Percentiles rank a stretch among this genome's conserved stretches.
Evolutionary conservation across 2,329 filamentous ascomycete species (phyloP).

Genomic region (Colletotrichum graminicola): DNA sequence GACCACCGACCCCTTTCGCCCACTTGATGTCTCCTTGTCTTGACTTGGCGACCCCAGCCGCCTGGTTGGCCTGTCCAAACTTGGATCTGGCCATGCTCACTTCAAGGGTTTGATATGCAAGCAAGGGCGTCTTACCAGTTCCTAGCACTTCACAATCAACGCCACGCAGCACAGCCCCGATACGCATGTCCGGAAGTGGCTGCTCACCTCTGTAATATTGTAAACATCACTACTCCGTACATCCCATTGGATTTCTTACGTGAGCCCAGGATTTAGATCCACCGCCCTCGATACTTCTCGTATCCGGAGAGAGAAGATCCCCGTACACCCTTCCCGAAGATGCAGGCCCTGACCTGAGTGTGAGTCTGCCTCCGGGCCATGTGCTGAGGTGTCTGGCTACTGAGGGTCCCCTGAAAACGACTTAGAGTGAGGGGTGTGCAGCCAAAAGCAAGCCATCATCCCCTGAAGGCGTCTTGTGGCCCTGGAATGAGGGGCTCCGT

Average conservation of each 20-base stretch:
- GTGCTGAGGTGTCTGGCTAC: slow-evolving; percentile 34
- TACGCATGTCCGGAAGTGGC: slow-evolving; percentile 11
- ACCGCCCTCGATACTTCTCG: slow-evolving; percentile 13
- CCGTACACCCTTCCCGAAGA: not conserved
- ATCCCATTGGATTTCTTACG: slow-evolving; percentile 32
- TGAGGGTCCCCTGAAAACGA: slow-evolving; percentile 29
- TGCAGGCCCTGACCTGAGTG: not conserved
- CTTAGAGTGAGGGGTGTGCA: slow-evolving; percentile 33
- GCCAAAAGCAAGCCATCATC: slow-evolving; percentile 38
- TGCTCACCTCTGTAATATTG: slow-evolving; percentile 7
- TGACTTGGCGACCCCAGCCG: not conserved
- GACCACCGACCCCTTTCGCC: not conserved
- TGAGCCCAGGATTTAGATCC: slow-evolving; percentile 25
- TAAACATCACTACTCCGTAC: slow-evolving; percentile 2
- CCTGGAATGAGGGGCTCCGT: slow-evolving; percentile 36
- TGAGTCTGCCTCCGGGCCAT: slow-evolving; percentile 7
- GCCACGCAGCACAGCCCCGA: slow-evolving; percentile 36
- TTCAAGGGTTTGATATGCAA: not conserved
- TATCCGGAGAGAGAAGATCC: slow-evolving; percentile 23
- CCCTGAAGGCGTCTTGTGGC: slow-evolving; percentile 32
- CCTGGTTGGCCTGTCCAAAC: not conserved
- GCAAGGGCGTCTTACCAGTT: not conserved
- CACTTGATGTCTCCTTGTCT: not conserved
- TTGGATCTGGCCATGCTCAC: not conserved
- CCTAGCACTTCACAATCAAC: slow-evolving; percentile 21